Conservation (phyloP, 352 stramenopile genomes). For the Pythium myriotylum region DNA sequence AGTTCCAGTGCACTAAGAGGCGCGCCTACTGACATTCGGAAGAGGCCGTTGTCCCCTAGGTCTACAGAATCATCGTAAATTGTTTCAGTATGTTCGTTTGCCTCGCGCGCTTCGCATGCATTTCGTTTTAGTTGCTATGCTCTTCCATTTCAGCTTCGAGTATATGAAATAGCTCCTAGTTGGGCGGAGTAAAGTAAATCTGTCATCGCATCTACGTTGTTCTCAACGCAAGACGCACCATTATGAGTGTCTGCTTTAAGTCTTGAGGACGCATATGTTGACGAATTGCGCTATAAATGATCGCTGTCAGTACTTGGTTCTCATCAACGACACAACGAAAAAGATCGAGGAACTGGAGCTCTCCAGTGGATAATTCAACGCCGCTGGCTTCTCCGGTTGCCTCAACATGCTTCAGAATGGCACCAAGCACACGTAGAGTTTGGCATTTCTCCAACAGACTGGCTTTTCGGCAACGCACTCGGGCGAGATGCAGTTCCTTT, state of each 20-base stretch:
- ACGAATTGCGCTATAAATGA: constrained; percentile 55
- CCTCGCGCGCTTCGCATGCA: no score
- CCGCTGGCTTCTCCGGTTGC: constrained; percentile 41
- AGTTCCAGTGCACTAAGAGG: neutral
- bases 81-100: no score
- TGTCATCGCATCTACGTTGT: neutral
- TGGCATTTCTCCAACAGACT: constrained; percentile 62
- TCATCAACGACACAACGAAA: constrained; percentile 71
- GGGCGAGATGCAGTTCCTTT: constrained; percentile 61
- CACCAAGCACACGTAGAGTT: constrained; percentile 54
- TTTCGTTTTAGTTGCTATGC: no score
- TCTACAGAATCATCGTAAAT: neutral
- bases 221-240: constrained; percentile 30
- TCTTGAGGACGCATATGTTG: constrained; percentile 46
- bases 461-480: constrained; percentile 59
- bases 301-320: constrained; percentile 61
- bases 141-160: neutral
- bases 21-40: constrained; percentile 20
- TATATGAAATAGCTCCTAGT: neutral
- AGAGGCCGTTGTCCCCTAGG: constrained; percentile 28
- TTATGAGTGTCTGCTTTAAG: constrained; percentile 43
- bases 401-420: constrained; percentile 53
- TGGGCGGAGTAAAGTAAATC: neutral
- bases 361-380: constrained; percentile 47
- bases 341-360: constrained; percentile 70